These are phyloP conservation scores for Kwoniella heveanensis DNA, from an alignment of 768 basidiomycete genomes.

Conservation along the genomic window DNA sequence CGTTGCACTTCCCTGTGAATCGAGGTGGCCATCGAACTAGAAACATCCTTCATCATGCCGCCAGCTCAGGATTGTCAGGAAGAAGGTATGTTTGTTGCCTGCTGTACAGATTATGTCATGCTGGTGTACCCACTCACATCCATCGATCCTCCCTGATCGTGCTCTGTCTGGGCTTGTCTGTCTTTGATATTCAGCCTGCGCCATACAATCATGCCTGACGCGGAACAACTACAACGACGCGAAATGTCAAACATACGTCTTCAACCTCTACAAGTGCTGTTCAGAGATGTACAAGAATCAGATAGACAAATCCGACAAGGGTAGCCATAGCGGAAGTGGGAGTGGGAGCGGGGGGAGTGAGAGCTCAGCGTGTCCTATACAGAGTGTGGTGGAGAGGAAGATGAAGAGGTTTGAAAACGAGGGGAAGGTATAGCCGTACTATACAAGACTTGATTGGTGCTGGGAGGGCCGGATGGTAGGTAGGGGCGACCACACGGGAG, in stretches of 20 bases:
- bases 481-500: no score
- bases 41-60: slow-evolving; percentile 6
- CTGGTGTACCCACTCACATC: no score
- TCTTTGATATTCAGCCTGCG: slow-evolving; percentile 39
- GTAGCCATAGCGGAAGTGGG: slow-evolving; percentile 16
- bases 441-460: no score
- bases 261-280: slow-evolving; percentile 52
- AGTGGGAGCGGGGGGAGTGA: slow-evolving; percentile 23
- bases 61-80: slow-evolving; percentile 48
- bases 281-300: slow-evolving; percentile 44
- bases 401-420: slow-evolving; percentile 39
- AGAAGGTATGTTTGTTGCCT: slow-evolving; percentile 36
- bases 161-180: no score
- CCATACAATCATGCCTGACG: slow-evolving; percentile 53
- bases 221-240: slow-evolving; percentile 49
- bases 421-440: not conserved
- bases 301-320: not conserved
- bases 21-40: no score
- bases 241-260: slow-evolving; percentile 45
- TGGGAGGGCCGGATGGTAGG: no score
- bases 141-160: no score
- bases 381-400: slow-evolving; percentile 41
- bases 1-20: no score
- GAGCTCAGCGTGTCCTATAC: slow-evolving; percentile 49
- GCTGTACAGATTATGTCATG: no score